Evolutionary conservation across 305 asterid genomes (phyloP), one percentile per base, ranked within the genome.

Genomic region (Petunia hybrid): DNA sequence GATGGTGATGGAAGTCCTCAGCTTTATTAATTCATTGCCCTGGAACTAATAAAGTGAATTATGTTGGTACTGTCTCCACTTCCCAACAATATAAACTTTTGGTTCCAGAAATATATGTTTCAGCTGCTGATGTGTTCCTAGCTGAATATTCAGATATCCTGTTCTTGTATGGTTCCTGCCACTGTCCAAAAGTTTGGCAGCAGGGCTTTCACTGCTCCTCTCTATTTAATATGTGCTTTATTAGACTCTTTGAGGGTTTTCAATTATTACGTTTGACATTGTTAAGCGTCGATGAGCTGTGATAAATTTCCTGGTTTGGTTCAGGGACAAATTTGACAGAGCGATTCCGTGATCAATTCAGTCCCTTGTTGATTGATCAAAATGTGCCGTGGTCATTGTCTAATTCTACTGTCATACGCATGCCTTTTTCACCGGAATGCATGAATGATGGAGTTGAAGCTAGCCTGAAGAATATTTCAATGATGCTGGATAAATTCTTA

Each of bases 281-380:
- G 8, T 73, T 73, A 73, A 62, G 46, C 78, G 51, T 51, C 51
- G 63, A 51, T 51, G 78, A 73, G 13, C 4, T 22, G 10, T 35
- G 78, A 51, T 73, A 4, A 14, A 13, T 56, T 56, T 73, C 62
- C 81, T 84, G 77, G 22, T 81, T 73, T 80, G 68, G 83, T 87
- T 64, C 90, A 95, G 99, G 99, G 86, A 95, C 99, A 68, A 91
- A 91, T 83, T 89, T 95, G 89, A 87, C 85, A 0, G 96, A 90
- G 86, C 90, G 91, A 14, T 95, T 95, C 86, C 90, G 71, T 85
- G 99, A 95, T 85, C 99, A 95, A 86, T 95, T 95, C 89, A 90
- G 86, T 82, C 95, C 98, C 79, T 88, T 95, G 93, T 83, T 95
- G 87, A 81, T 92, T 79, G 89, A 89, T 84, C 91, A 89, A 84